Base-by-base conservation (phyloP, 129 eudicot species). In the Deinandra increscens region DNA sequence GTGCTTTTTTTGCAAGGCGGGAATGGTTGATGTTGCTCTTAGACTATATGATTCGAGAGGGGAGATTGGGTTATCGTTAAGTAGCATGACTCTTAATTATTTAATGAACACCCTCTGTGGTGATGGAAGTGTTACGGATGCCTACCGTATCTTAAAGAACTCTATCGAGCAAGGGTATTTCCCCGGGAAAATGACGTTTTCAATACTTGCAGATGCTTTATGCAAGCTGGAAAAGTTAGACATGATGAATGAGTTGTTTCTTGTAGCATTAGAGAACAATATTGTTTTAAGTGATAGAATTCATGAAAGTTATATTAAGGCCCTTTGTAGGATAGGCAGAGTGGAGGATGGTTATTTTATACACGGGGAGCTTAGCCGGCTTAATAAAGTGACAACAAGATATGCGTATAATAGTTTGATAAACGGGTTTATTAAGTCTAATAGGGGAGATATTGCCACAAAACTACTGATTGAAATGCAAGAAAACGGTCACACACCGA, bases 1-100 rank as follows among this genome's bases (percentile, higher is more conserved):
- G 58, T 84, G 95, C 79, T 84, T 86, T 48, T 87, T 93, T 66
- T 89, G 96, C 75, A 89, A 93, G 81, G 86, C 76, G 0, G 96
- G 96, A 54, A 79, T 81, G 92, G 83, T 83, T 39, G 98, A 92
- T 58, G 72, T 81, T 59, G 98, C 96, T 0, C 61, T 92, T 43
- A 82, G 70, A 14, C 68, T 92, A 75, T 92, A 81, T 51, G 62
- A 84, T 72, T 75, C 82, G 4, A 83, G 85, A 72, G 74, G 54
- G 20, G 91, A 92, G 69, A 66, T 88, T 45, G 95, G 96, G 65
- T 80, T 88, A 19, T 79, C 96, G 0, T 76, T 89, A 9, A 85
- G 66, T 78, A 70, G 82, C 41, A 75, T 83, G 88, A 81, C 87
- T 41, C 82, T 83, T 61, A 84, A 89, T 67, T 86, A 81, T 78